Evolutionary conservation across 2,329 filamentous ascomycete genomes (phyloP), one percentile per base, ranked within the genome.

Genomic region (Colletotrichum sp.): DNA sequence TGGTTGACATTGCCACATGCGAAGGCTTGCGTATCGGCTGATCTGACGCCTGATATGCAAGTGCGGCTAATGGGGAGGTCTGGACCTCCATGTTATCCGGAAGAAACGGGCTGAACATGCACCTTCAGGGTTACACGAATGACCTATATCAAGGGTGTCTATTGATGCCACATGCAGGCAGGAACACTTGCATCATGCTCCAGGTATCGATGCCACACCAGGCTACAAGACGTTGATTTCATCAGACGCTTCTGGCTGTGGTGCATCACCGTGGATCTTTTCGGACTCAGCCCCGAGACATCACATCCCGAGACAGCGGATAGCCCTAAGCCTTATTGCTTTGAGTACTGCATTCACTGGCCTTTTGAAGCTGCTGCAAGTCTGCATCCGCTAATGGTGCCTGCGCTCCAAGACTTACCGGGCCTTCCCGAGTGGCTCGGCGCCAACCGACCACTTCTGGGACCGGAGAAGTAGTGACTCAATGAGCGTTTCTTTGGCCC

Each of bases 341-440:
- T 47, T 8, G 13, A 9, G 1, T 8, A 11, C 11, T 8, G n/a
- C n/a, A 21, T 8, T 11, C 5, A 8, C 12, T 4, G 3, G 3
- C 24, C 24, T 12, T 5, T 21, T 7, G 2, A 3, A 47, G 43
- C 43, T 47, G 18, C 18, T 47, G 43, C 9, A 12, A 12, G 18
- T 7, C 18, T 11, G 38, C 38, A 3, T 12, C 38, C 18, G 38
- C 38, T 8, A 4, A 47, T 9, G 38, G 18, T 47, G 18, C 38
- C 38, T 47, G 38, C 18, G 18, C 43, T 47, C 2, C 18, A 21
- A 21, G 43, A 6, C 43, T 4, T 47, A 12, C 11, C 38, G 38
- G 18, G n/a, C 9, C 18, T 21, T 21, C 9, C 18, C 43, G 5
- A 16, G 18, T 8, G 43, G 18, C 18, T 47, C 43, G 18, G 9